Percentiles rank a stretch among this genome's conserved stretches.
Conservation (phyloP, 148 eudicot genomes). For the Nepenthes gracilis region DNA sequence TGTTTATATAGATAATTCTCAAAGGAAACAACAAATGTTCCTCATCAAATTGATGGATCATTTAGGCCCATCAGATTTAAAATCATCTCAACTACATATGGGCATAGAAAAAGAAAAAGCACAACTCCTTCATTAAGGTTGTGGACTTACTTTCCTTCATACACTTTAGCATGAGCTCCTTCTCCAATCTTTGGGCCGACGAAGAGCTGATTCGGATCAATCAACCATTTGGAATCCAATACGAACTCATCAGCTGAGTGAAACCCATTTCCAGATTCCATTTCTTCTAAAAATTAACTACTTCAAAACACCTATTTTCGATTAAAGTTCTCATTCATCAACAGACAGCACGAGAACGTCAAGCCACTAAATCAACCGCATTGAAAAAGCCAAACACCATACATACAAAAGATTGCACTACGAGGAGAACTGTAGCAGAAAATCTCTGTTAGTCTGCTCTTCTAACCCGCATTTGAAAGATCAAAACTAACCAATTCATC, state of each 20-base stretch:
- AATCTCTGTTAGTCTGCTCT: too few relatives aligned
- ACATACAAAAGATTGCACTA: too few relatives aligned
- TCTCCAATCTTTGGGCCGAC: constrained; percentile 44
- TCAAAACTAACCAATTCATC: too few relatives aligned
- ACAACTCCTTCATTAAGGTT: background rate
- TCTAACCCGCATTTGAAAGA: too few relatives aligned
- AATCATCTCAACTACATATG: background rate
- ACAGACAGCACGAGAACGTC: constrained; percentile 2
- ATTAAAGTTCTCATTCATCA: background rate
- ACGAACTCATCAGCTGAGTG: constrained; percentile 25
- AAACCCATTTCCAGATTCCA: constrained; percentile 30
- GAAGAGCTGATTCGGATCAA: constrained; percentile 43
- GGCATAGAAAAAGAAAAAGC: background rate
- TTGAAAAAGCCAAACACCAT: too few relatives aligned
- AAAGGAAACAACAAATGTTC: too few relatives aligned
- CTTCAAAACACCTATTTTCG: background rate
- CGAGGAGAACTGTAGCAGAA: too few relatives aligned
- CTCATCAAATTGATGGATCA: too few relatives aligned
- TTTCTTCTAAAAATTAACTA: constrained; percentile 9
- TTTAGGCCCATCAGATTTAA: background rate
- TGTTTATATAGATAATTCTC: too few relatives aligned
- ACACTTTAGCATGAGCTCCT: constrained; percentile 48
- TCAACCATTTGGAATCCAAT: constrained; percentile 33
- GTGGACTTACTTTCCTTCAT: constrained; percentile 38
- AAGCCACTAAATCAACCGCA: background rate